phyloP scores from a whole-genome alignment of 2,329 filamentous ascomycete species.

The Penicillium janthinellum region DNA sequence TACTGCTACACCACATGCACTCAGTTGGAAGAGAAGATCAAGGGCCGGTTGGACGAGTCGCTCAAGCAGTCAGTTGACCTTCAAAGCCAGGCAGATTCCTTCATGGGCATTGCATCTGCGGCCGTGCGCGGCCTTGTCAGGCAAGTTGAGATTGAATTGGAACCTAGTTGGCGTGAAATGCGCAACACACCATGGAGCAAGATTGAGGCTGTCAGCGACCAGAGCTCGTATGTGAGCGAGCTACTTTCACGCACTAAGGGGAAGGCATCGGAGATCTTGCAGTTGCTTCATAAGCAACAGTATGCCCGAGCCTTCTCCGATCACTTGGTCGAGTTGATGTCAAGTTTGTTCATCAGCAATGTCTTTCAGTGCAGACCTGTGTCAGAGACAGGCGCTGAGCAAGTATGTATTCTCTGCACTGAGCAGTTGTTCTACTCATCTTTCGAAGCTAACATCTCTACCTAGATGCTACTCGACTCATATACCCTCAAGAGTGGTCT shows the following conservation, averaged over 20 bases:
- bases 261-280: slow-evolving; percentile 73
- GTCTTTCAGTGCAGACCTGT: slow-evolving; percentile 89
- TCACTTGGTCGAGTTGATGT: slow-evolving; percentile 87
- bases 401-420: slow-evolving; percentile 53
- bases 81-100: slow-evolving; percentile 89
- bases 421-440: not conserved
- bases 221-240: slow-evolving; percentile 87
- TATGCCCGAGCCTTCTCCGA: slow-evolving; percentile 95
- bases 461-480: slow-evolving; percentile 89
- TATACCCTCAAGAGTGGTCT: slow-evolving; percentile 64
- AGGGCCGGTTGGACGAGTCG: slow-evolving; percentile 80
- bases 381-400: slow-evolving; percentile 91
- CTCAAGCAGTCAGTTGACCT: slow-evolving; percentile 77
- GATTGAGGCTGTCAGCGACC: slow-evolving; percentile 89
- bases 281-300: slow-evolving; percentile 80
- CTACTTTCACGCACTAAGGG: slow-evolving; percentile 72
- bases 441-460: slow-evolving; percentile 38
- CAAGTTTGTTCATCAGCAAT: slow-evolving; percentile 75
- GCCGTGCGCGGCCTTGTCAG: slow-evolving; percentile 82
- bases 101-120: slow-evolving; percentile 90
- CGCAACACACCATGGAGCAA: slow-evolving; percentile 92
- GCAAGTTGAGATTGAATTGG: slow-evolving; percentile 78
- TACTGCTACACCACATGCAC: slow-evolving; percentile 95
- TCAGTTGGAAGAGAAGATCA: slow-evolving; percentile 93
- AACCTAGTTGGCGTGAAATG: slow-evolving; percentile 95